phyloP scores from a whole-genome alignment of 2,329 filamentous ascomycete genomes.

The Monosporascus cannonballus region DNA sequence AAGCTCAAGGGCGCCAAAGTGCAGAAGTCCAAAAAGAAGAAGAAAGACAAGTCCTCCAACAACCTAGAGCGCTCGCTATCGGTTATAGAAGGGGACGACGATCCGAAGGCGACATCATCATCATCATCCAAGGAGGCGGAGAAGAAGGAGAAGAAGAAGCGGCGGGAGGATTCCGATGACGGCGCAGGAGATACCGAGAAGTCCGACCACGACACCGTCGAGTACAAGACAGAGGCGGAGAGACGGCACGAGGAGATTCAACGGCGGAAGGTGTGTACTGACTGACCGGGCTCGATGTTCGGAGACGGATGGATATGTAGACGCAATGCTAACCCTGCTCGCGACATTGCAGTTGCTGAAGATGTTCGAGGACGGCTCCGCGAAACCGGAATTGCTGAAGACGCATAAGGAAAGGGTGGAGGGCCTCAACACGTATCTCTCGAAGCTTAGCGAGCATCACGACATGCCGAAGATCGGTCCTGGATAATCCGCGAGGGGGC shows the following conservation, averaged over 20 bases:
- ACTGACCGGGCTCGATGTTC: not conserved
- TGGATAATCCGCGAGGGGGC: slow-evolving; percentile 32
- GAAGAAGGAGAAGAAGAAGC: slow-evolving; percentile 19
- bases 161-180: slow-evolving; percentile 11
- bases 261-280: slow-evolving; percentile 64
- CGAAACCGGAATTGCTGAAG: slow-evolving; percentile 74
- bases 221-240: slow-evolving; percentile 78
- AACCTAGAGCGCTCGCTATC: slow-evolving; percentile 42
- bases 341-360: slow-evolving; percentile 61
- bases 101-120: not conserved
- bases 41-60: slow-evolving; percentile 36
- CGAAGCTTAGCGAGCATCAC: slow-evolving; percentile 90
- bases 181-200: slow-evolving; percentile 26
- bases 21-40: slow-evolving; percentile 60
- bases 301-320: not conserved
- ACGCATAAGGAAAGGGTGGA: slow-evolving; percentile 96
- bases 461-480: slow-evolving; percentile 77
- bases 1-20: slow-evolving; percentile 76
- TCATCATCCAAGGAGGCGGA: slow-evolving; percentile 10
- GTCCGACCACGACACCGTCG: slow-evolving; percentile 21
- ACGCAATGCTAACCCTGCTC: slow-evolving; percentile 8
- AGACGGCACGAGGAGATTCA: slow-evolving; percentile 72
- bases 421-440: slow-evolving; percentile 89
- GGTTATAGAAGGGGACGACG: not conserved
- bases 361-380: slow-evolving; percentile 55